phyloP scores from a whole-genome alignment of 495 filamentous ascomycete genomes.

The Hypoxylon subgilvum region DNA sequence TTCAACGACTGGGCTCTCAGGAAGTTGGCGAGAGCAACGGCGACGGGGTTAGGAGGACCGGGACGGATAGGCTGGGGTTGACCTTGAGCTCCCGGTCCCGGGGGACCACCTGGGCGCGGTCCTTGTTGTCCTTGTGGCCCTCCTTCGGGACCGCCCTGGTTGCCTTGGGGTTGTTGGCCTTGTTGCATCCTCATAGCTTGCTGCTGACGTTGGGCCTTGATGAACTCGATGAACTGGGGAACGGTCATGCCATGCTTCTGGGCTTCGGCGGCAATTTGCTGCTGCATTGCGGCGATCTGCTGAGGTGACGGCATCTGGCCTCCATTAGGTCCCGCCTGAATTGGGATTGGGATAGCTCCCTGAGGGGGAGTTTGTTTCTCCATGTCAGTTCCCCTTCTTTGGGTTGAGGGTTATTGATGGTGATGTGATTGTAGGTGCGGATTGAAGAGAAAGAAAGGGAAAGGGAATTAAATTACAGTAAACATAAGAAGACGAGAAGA shows the following conservation, averaged over 20 bases:
- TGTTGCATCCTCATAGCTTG: constrained; percentile 68
- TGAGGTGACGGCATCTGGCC: constrained; percentile 78
- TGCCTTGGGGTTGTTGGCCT: constrained; percentile 64
- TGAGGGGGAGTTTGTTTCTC: constrained; percentile 34
- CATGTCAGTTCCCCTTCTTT: no score
- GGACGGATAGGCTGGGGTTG: constrained; percentile 67
- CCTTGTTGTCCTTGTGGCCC: constrained; percentile 49
- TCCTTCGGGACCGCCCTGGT: constrained; percentile 43
- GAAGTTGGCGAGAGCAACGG: constrained; percentile 88
- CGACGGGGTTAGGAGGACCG: constrained; percentile 83
- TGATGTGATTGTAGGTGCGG: background rate
- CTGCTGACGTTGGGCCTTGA: constrained; percentile 69
- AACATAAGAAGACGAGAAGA: constrained; percentile 14
- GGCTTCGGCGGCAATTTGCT: constrained; percentile 78
- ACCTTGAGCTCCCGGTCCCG: constrained; percentile 44
- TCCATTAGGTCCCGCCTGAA: constrained; percentile 40
- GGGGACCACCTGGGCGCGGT: constrained; percentile 46
- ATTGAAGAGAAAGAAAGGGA: background rate
- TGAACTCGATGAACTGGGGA: constrained; percentile 71
- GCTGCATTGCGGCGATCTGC: constrained; percentile 83
- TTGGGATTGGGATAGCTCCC: constrained; percentile 48
- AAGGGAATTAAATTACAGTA: background rate
- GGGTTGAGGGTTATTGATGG: no score
- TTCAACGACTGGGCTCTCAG: constrained; percentile 85
- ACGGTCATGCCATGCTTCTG: constrained; percentile 76